Conservation (phyloP, 2,329 filamentous ascomycete genomes). For the Fusarium coffeatum region DNA sequence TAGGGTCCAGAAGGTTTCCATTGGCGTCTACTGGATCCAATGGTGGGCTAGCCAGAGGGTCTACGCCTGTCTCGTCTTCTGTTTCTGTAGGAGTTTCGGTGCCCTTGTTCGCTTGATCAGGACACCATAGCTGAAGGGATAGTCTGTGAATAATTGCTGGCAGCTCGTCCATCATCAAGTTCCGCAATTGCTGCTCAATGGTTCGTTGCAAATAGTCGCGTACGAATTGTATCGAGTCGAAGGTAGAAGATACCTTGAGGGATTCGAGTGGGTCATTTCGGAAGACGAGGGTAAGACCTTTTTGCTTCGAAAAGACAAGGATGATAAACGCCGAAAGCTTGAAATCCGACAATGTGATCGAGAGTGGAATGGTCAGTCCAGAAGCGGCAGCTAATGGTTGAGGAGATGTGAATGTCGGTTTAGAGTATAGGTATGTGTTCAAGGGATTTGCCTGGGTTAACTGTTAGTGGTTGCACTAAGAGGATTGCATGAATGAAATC, state of each 20-base stretch:
- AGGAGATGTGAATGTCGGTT: slow-evolving; percentile 91
- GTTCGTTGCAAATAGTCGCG: slow-evolving; percentile 96
- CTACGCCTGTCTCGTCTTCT: slow-evolving; percentile 71
- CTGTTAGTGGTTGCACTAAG: slow-evolving; percentile 57
- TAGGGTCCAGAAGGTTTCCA: slow-evolving; percentile 80
- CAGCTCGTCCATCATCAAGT: slow-evolving; percentile 96
- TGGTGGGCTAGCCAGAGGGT: slow-evolving; percentile 85
- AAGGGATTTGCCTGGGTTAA: slow-evolving; percentile 83
- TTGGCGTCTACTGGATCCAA: slow-evolving; percentile 84
- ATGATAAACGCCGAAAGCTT: slow-evolving; percentile 97
- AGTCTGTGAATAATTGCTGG: slow-evolving; percentile 95
- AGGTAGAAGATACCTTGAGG: slow-evolving; percentile 97
- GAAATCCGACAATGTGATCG: slow-evolving; percentile 96
- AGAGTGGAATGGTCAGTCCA: slow-evolving; percentile 94
- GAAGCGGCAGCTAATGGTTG: slow-evolving; percentile 91
- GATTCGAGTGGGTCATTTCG: slow-evolving; percentile 98
- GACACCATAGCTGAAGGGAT: slow-evolving; percentile 88
- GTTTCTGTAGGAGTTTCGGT: slow-evolving; percentile 61
- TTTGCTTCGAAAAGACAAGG: slow-evolving; percentile 95
- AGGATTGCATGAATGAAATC: slow-evolving; percentile 38
- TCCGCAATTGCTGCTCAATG: slow-evolving; percentile 91
- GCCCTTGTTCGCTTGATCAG: slow-evolving; percentile 74
- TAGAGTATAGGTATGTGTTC: slow-evolving; percentile 93
- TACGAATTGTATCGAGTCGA: slow-evolving; percentile 98
- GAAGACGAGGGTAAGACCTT: slow-evolving; percentile 95